phyloP scores from a whole-genome alignment of 1,284 basidiomycete genomes.

The Trametes sp. region DNA sequence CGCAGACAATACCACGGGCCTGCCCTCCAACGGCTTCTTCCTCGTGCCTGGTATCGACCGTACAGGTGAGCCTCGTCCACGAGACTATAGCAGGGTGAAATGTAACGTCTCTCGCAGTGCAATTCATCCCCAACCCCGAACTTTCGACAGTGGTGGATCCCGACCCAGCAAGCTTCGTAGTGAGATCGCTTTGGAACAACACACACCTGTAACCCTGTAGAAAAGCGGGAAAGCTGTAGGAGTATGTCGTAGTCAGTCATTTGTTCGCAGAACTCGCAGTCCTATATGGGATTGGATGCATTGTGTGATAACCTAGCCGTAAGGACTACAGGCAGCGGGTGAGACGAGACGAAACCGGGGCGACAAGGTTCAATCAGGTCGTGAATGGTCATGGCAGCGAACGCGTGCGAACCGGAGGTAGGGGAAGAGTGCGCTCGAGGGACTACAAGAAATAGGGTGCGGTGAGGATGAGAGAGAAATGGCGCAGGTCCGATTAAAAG shows the following conservation, averaged over 20 bases:
- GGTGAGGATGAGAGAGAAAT: slow-evolving; percentile 1
- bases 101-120: slow-evolving; percentile 43
- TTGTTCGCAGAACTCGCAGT: neutral
- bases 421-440: neutral
- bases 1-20: slow-evolving; percentile 49
- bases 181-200: slow-evolving; percentile 66
- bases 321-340: neutral
- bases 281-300: slow-evolving; percentile 1
- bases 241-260: neutral
- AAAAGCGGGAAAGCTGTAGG: neutral
- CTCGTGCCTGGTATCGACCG: slow-evolving; percentile 55
- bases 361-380: slow-evolving; percentile 14
- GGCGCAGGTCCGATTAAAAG: slow-evolving; percentile 23
- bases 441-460: slow-evolving; percentile 16
- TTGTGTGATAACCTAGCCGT: slow-evolving; percentile 5
- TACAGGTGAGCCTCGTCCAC: slow-evolving; percentile 45
- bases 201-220: slow-evolving; percentile 45
- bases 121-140: slow-evolving; percentile 50
- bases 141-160: slow-evolving; percentile 49
- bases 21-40: slow-evolving; percentile 59
- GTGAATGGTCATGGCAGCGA: slow-evolving; percentile 15
- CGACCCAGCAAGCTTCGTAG: slow-evolving; percentile 55
- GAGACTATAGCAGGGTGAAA: neutral
- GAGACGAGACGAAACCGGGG: neutral
- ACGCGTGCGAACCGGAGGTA: slow-evolving; percentile 3